phyloP scores from a whole-genome alignment of 148 eudicot genomes.

The Diospyros lotus region DNA sequence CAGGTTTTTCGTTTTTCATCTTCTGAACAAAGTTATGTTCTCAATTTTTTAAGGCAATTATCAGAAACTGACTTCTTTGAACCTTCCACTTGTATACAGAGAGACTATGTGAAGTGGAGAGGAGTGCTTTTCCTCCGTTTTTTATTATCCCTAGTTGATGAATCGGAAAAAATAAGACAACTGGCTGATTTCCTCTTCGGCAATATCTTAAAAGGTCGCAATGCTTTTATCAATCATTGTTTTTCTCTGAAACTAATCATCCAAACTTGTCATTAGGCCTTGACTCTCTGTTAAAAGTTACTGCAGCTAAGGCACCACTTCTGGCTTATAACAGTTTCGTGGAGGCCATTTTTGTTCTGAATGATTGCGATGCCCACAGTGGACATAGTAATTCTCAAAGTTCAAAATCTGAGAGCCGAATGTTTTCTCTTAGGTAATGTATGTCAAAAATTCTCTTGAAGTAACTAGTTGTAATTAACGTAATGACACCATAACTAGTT shows the following conservation, averaged over 20 bases:
- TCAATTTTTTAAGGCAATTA: constrained; percentile 14
- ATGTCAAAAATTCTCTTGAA: constrained; percentile 1
- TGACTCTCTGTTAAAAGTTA: constrained; percentile 10
- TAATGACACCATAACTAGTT: neutral
- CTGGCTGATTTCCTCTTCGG: constrained; percentile 94
- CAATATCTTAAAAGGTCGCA: constrained; percentile 81
- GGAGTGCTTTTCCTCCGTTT: constrained; percentile 90
- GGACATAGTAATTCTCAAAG: constrained; percentile 59
- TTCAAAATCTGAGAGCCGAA: constrained; percentile 48
- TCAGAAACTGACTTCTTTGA: constrained; percentile 4
- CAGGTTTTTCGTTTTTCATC: constrained; percentile 48
- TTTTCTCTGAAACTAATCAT: neutral
- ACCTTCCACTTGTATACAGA: constrained; percentile 34
- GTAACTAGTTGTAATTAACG: neutral
- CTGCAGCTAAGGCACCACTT: constrained; percentile 94
- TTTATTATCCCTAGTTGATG: constrained; percentile 82
- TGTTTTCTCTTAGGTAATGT: constrained; percentile 63
- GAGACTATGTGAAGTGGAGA: constrained; percentile 99
- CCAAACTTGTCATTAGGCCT: constrained; percentile 1
- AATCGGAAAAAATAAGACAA: constrained; percentile 77
- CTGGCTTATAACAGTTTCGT: constrained; percentile 97
- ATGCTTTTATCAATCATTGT: neutral
- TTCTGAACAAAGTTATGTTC: neutral
- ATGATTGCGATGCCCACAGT: constrained; percentile 65
- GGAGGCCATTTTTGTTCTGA: constrained; percentile 89